Base-by-base conservation (phyloP, 2,329 filamentous ascomycete genomes). In the Xylaria sp. region DNA sequence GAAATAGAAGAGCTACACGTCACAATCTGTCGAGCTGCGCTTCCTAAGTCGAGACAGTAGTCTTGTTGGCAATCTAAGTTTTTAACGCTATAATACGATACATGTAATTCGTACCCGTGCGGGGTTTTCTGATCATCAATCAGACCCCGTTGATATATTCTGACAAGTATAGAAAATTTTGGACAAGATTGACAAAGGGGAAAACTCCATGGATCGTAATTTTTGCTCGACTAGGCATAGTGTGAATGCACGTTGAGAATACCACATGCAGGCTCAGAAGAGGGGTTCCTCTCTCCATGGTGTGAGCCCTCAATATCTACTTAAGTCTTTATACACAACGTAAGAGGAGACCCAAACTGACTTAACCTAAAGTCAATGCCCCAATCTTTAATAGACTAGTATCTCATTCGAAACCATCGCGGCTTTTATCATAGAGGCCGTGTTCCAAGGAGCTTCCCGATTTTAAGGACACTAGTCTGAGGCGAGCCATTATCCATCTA, bases 1-100 rank as follows among this genome's bases (percentile, higher is more conserved):
- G 59, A 82, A 79, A 65, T 79, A 81, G 69, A 48, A 42, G 40
- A 47, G 32, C 35, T n/a, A 42, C 32, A 57, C 18, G 16, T 42
- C 18, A 42, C 29, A 2, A 29, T 6, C 18, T 48, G 12, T 23
- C 32, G 27, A 25, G 51, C 23, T 29, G 23, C 16, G 35, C 51
- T 13, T 55, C 25, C n/a, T 16, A 9, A n/a, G 23, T 47, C n/a
- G 35, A 37, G 40, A 40, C 18, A 35, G 48, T 18, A 55, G 35
- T 40, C 10, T 29, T 54, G n/a, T 37, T 18, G 32, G n/a, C 23
- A 47, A 53, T 51, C 21, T 44, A 44, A 21, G 9, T 40, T 23
- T 32, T 55, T 29, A 21, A 48, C n/a, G 32, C 50, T 40, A 35
- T 13, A 18, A 42, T 44, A 55, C 48, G 63, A 60, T 23, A 27